These are phyloP conservation scores for Hyaloraphidium curvatum DNA, from an alignment of 192 early-diverging fungal species.

Conservation along the genomic window DNA sequence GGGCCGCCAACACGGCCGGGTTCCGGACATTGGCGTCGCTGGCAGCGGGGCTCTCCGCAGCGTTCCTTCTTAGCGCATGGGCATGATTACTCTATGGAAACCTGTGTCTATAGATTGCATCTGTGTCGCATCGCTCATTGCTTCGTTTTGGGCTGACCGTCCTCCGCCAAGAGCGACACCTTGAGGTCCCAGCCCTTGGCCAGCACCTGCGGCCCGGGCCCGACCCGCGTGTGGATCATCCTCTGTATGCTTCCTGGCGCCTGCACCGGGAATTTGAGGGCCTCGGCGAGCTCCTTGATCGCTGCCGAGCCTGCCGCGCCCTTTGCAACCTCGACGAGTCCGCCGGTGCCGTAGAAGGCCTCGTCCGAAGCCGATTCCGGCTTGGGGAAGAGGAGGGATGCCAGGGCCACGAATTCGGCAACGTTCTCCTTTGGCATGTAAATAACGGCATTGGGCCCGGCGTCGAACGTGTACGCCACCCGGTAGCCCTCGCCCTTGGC, in stretches of 20 bases:
- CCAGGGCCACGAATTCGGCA: conserved; percentile 60
- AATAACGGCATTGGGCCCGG: conserved; percentile 96
- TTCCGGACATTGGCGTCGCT: no score
- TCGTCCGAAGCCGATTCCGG: conserved; percentile 10
- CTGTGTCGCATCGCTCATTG: not conserved
- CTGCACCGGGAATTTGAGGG: conserved; percentile 9
- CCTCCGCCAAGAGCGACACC: conserved; percentile 4
- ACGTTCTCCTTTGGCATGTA: conserved; percentile 69
- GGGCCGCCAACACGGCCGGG: no score
- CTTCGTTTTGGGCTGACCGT: conserved; percentile 8
- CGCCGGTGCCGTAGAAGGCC: conserved; percentile 29
- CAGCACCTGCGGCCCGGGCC: conserved; percentile 83
- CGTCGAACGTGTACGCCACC: conserved; percentile 97
- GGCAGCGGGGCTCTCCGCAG: no score
- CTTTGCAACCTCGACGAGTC: conserved; percentile 3
- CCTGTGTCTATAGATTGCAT: not conserved
- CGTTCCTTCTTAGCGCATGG: not conserved
- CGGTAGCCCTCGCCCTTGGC: conserved; percentile 22
- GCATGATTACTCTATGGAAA: not conserved
- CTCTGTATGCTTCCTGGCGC: conserved; percentile 54
- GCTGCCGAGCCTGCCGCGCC: conserved; percentile 8
- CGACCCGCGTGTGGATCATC: conserved; percentile 76
- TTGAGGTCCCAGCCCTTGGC: conserved; percentile 6
- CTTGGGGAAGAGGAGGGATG: conserved; percentile 69
- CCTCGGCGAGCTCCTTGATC: conserved; percentile 18